Base-by-base conservation (phyloP, 2,329 filamentous ascomycete genomes). In the Penicillium sp. region DNA sequence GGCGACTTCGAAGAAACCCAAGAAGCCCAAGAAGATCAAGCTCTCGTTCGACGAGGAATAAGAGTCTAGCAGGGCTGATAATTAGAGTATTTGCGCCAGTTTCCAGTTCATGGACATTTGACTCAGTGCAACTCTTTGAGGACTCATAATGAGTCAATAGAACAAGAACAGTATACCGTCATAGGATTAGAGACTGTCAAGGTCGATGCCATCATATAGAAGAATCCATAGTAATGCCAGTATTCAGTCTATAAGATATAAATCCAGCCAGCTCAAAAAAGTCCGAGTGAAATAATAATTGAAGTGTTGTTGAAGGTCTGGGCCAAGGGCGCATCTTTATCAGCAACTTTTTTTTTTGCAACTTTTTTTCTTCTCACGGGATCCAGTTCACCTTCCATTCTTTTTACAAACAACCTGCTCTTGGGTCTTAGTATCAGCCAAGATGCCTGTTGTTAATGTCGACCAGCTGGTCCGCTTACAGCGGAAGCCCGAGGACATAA, bases 391-490 rank as follows among this genome's bases (percentile, higher is more conserved):
- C 39, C 46, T 49, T 59, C 57, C 61, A 61, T 53, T 50, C 57
- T 25, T 54, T 50, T 50, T 46, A 34, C 50, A 58, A 51, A 58
- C 48, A 53, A 41, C 33, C 57, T 52, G 48, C 45, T 43, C 53
- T 62, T 55, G 55, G 25, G 1, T 58, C 48, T 49, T 54, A 60
- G 57, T 47, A 44, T 60, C 57, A 62, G 53, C 51, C 76, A 83
- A 70, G 58, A 99, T 99, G 94, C 93, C 94, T 64, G 87, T 97
- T 65, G 91, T 99, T 65, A 89, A 86, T 63, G 87, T 92, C 62
- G 91, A 97, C 66, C 92, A 95, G 81, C 85, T 99, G 71, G 89
- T 94, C 66, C 85, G 87, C 76, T 86, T 99, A 67, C 94, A 99
- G 81, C 86, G 87, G 74, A 89, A 92, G 73, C 86, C 92, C 67